Conservation (phyloP, 2,329 filamentous ascomycete species). For the Exophiala sp. region DNA sequence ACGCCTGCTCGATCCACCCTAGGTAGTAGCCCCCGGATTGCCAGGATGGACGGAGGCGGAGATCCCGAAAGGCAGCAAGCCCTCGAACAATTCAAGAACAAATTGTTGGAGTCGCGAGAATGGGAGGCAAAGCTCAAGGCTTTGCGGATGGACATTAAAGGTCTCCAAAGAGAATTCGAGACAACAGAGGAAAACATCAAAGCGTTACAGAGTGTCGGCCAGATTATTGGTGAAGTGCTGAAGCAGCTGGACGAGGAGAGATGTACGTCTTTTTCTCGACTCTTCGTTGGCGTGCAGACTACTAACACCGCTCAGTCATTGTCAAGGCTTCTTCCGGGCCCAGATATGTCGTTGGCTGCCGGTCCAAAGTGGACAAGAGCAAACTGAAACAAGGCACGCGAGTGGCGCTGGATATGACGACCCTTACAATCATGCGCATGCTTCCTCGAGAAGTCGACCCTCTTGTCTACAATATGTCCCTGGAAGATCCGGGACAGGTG, state of each 20-base stretch:
- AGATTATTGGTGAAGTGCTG: slow-evolving; percentile 97
- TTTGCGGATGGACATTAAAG: slow-evolving; percentile 91
- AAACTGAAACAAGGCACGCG: slow-evolving; percentile 98
- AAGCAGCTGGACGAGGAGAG: slow-evolving; percentile 98
- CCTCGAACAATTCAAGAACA: slow-evolving; percentile 70
- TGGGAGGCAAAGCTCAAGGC: slow-evolving; percentile 98
- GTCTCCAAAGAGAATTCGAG: slow-evolving; percentile 88
- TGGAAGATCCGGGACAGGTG: slow-evolving; percentile 95
- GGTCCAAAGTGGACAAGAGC: slow-evolving; percentile 93
- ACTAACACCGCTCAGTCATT: slow-evolving; percentile 60
- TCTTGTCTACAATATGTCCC: slow-evolving; percentile 98
- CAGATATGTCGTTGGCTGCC: slow-evolving; percentile 95
- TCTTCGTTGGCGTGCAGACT: neutral
- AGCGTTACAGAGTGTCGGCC: slow-evolving; percentile 94
- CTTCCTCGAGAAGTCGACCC: slow-evolving; percentile 96
- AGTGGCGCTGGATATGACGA: slow-evolving; percentile 98
- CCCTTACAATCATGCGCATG: slow-evolving; percentile 99
- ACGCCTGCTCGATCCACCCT: neutral
- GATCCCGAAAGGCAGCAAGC: slow-evolving; percentile 60
- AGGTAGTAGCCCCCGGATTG: neutral
- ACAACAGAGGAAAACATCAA: slow-evolving; percentile 99
- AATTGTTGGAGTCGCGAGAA: slow-evolving; percentile 89
- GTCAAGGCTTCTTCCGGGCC: slow-evolving; percentile 97
- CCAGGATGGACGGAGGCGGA: slow-evolving; percentile 32
- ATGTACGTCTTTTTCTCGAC: slow-evolving; percentile 57